phyloP scores from a whole-genome alignment of 2,329 filamentous ascomycete species.

The Sclerotinia subarctica region DNA sequence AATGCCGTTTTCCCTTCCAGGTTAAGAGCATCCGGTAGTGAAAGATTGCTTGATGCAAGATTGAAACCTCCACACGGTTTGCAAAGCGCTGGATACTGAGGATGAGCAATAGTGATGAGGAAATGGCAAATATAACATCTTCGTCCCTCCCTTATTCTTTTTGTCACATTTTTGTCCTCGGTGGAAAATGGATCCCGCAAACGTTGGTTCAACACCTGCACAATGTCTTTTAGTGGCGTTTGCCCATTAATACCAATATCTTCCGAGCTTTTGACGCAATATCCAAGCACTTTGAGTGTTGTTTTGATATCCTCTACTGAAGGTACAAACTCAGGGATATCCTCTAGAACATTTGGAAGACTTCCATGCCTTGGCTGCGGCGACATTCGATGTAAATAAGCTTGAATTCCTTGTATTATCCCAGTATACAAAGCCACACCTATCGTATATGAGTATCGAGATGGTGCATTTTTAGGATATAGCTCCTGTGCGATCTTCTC shows the following conservation, averaged over 20 bases:
- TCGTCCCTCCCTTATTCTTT: neutral
- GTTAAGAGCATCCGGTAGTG: slow-evolving; percentile 23
- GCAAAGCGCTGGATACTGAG: slow-evolving; percentile 25
- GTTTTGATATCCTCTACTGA: slow-evolving; percentile 13
- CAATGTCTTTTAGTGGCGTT: neutral
- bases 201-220: neutral
- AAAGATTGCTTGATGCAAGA: slow-evolving; percentile 23
- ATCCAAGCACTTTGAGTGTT: slow-evolving; percentile 4
- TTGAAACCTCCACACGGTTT: slow-evolving; percentile 27
- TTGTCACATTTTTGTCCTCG: neutral
- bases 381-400: slow-evolving; percentile 22
- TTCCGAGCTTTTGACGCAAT: neutral
- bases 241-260: neutral
- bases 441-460: slow-evolving; percentile 1
- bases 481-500: slow-evolving; percentile 20
- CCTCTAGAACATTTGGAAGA: slow-evolving; percentile 18
- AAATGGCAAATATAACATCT: slow-evolving; percentile 10
- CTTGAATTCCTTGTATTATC: slow-evolving; percentile 24
- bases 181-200: neutral
- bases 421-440: slow-evolving; percentile 7
- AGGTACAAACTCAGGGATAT: neutral
- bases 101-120: slow-evolving; percentile 13
- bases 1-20: slow-evolving; percentile 23
- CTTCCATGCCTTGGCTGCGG: slow-evolving; percentile 10
- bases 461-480: slow-evolving; percentile 21